Conservation (phyloP, 306 rosid species). For the Prunus fruticosa region DNA sequence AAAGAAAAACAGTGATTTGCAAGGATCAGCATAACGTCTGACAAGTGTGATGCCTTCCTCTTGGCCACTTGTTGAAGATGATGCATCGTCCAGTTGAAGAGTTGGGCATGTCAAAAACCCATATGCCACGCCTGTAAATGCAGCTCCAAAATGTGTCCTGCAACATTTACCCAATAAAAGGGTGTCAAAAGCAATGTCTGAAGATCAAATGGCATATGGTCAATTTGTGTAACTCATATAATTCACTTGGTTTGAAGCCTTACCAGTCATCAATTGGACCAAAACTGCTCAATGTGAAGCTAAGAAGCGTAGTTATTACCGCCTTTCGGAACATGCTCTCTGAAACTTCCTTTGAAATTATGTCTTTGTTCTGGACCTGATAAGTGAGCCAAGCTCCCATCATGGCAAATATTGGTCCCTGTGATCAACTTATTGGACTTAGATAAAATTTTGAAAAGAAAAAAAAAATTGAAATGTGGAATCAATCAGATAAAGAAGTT, state of each 20-base stretch:
- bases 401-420: constrained; percentile 90
- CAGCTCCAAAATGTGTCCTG: constrained; percentile 84
- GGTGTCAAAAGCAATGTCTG: neutral
- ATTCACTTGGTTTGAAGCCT: constrained; percentile 1
- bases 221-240: neutral
- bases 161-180: constrained; percentile 17
- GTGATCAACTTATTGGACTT: constrained; percentile 10
- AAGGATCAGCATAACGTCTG: constrained; percentile 53
- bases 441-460: neutral
- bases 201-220: neutral
- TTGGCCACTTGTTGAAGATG: constrained; percentile 45
- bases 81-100: constrained; percentile 51
- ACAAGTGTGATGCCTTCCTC: constrained; percentile 73
- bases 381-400: constrained; percentile 92
- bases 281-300: constrained; percentile 55
- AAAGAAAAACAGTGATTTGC: constrained; percentile 60
- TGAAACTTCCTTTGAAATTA: constrained; percentile 41
- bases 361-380: constrained; percentile 68
- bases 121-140: constrained; percentile 66
- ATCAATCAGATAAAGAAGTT: neutral
- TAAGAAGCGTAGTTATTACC: constrained; percentile 53
- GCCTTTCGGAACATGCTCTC: constrained; percentile 72
- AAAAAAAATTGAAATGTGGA: neutral
- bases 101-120: constrained; percentile 63
- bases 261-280: constrained; percentile 91